Base-by-base conservation (phyloP, 495 filamentous ascomycete genomes). In the Aspergillus taichungensis region DNA sequence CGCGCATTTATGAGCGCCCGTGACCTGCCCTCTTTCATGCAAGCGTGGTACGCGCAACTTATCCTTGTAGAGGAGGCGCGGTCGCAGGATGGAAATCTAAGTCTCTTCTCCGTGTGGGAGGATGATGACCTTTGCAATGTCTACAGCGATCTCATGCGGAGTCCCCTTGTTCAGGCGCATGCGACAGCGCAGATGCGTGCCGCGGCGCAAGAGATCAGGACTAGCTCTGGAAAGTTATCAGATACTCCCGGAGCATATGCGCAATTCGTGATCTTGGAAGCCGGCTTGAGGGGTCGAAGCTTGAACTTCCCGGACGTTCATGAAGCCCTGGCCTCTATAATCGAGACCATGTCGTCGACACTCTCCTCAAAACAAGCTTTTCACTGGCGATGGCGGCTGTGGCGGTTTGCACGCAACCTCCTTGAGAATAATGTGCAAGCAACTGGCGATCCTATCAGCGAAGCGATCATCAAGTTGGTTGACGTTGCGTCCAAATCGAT, bases 1-100 rank as follows among this genome's bases (percentile, higher is more conserved):
- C 63, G 69, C 9, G 83, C 77, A 2, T 87, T 82, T 56, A 72
- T 74, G 29, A 72, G 72, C 30, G 78, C 79, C 41, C 74, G 86
- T 56, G 76, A 88, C 47, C 55, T 92, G 30, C 50, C 73, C 6
- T 72, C 72, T 4, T 92, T 91, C 54, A 63, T 88, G 52, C 66
- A 72, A 29, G 56, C 75, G 10, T 92, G 87, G 87, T 67, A 77
- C 35, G 60, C 68, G 8, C 77, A 83, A 52, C 71, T 91, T 7
- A 53, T 64, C 18, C 51, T 63, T 14, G 53, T 68, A n/a, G 69
- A 78, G 45, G 55, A 61, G 42, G 54, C 62, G 39, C 58, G 66
- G 34, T 44, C 61, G 30, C 47, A 62, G 42, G 53, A 66, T 46
- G 43, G 37, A 12, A 57, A 32, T 8, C 36, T 66, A 6, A 47